Evolutionary conservation across 768 basidiomycete genomes (phyloP), one percentile per base, ranked within the genome.

Genomic region (Tylopilus intermedius): DNA sequence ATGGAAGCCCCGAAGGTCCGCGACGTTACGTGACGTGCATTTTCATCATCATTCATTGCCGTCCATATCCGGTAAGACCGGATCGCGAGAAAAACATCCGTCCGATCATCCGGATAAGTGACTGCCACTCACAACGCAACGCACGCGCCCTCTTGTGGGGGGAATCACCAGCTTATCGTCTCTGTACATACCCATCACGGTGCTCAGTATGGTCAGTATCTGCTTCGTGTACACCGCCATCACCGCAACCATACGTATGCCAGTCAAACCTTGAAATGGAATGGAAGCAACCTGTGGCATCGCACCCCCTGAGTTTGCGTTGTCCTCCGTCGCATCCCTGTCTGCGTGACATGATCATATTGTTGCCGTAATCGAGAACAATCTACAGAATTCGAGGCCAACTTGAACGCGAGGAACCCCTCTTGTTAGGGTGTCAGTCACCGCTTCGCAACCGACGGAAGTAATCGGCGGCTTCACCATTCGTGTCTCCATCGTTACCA

Each of bases 1-100:
- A 46, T 81, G 82, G 80, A 84, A 84, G 68, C 62, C 72, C 43
- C 68, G 56, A 58, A 53, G 50, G 2, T 14, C 49, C 40, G 49
- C 22, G 9, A 9, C 15, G 30, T n/a, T 38, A 38, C 38, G 50
- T 39, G 35, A 48, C 49, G 55, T 40, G 53, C 26, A 33, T 30
- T 30, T 30, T 30, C 8, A 21, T 42, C 29, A 30, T 7, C 30
- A 30, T 8, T 45, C 29, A 41, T 45, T 29, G 15, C 32, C 44
- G 47, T 44, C 27, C 13, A 42, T 42, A 18, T 43, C 48, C 40
- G 45, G 42, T 35, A 32, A 30, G 21, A 38, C 27, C 53, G 53
- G 52, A 33, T 37, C 33, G 43, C 38, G 11, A 22, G 38, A 29
- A 29, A 29, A 29, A 29, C 29, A 29, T 29, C 29, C 29, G 4